Conservation (phyloP, 257 asterid species). For the Nicotiana attenuata region DNA sequence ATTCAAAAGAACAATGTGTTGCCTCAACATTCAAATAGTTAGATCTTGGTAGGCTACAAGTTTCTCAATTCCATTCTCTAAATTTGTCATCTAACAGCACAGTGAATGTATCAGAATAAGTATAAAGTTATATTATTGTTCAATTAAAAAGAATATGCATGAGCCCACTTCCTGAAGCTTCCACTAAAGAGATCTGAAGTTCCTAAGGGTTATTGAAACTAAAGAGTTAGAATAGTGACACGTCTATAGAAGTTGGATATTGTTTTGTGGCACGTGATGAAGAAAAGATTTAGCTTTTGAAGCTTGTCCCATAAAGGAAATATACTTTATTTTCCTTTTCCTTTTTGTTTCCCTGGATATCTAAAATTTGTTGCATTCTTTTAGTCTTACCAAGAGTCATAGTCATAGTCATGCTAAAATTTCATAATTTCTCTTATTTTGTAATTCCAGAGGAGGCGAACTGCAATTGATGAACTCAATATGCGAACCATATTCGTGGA, state of each 20-base stretch:
- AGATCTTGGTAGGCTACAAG: neutral
- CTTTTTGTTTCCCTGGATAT: neutral
- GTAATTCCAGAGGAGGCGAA: constrained; percentile 75
- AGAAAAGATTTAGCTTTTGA: neutral
- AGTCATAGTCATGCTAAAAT: neutral
- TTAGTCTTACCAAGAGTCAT: neutral
- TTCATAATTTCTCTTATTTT: neutral
- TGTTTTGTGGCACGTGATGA: neutral
- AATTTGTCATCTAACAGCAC: neutral
- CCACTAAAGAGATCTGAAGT: neutral
- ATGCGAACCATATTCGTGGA: constrained; percentile 93
- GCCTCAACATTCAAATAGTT: neutral
- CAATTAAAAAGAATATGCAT: neutral
- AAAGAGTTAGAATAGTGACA: neutral
- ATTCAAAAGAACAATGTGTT: neutral
- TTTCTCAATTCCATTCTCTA: neutral
- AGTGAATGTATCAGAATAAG: neutral
- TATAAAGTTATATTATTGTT: neutral
- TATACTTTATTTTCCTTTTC: neutral
- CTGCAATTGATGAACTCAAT: constrained; percentile 90
- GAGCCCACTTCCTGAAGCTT: neutral
- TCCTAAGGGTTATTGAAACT: neutral
- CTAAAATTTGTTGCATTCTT: neutral
- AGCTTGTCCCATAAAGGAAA: neutral
- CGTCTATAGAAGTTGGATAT: neutral